Evolutionary conservation across 345 rosid species (phyloP).

Genomic region (Lepidium africanum): DNA sequence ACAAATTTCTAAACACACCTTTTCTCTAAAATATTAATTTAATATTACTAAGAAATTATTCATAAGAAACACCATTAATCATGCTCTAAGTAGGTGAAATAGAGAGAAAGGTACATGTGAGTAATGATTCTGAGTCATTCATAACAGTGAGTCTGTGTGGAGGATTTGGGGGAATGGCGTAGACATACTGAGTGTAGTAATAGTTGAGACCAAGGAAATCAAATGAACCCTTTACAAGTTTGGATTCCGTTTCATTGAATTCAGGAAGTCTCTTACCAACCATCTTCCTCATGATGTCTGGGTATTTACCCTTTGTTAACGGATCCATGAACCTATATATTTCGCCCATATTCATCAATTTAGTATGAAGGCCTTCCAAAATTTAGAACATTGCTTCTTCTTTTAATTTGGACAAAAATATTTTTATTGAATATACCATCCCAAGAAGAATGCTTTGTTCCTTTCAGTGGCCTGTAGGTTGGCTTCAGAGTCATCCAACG

Average conservation of each 20-base stretch:
- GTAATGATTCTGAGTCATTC: neutral
- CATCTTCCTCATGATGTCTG: neutral
- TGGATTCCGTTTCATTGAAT: neutral
- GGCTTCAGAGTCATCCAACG: neutral
- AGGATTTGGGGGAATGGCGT: neutral
- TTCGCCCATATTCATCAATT: neutral
- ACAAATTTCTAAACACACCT: too few relatives aligned
- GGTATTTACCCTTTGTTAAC: slow-evolving; percentile 20
- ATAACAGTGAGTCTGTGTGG: neutral
- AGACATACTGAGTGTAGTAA: slow-evolving; percentile 10
- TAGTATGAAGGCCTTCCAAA: neutral
- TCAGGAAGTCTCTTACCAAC: slow-evolving; percentile 12
- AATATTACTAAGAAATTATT: too few relatives aligned
- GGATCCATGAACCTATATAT: slow-evolving; percentile 19
- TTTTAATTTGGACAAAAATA: neutral
- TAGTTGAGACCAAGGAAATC: slow-evolving; percentile 26
- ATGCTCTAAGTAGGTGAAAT: neutral
- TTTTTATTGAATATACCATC: neutral
- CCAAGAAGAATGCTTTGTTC: slow-evolving; percentile 9
- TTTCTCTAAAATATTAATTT: too few relatives aligned
- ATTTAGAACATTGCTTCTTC: neutral
- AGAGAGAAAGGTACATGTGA: neutral
- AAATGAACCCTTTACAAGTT: slow-evolving; percentile 10
- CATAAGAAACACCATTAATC: too few relatives aligned
- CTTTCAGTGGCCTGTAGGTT: neutral